Base-by-base conservation (phyloP, 257 asterid species). In the Solanum lignicaule region DNA sequence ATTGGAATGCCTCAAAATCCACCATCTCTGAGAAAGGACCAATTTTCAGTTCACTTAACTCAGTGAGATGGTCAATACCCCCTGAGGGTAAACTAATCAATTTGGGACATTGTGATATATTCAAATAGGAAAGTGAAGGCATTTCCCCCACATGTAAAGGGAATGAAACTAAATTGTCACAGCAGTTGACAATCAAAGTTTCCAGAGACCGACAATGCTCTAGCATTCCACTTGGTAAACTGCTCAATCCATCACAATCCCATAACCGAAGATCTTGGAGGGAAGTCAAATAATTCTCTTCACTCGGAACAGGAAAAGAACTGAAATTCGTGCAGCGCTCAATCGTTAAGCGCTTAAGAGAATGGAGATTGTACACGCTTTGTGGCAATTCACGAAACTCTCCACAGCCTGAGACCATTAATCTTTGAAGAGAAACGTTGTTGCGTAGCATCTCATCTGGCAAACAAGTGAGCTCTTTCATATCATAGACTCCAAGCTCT, bases 141-240 rank as follows among this genome's bases (percentile, higher is more conserved):
- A 52, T 52, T 33, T 33, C 52, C 25, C 25, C 9, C 9, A 82
- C 32, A 71, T 83, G 41, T 7, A 58, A 25, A 14, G 88, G 62
- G 11, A 39, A 83, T 3, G 86, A 46, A 14, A 39, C 29, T 16
- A 90, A 83, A 48, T 88, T 48, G 4, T 6, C 2, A 43, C 91
- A 89, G 0, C 0, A 0, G 1, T 0, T 0, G 3, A 87, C 81
- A 0, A 0, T 0, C 32, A 90, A 27, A 12, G 2, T 0, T 12
- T 32, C 27, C 1, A 88, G 86, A 78, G 83, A 76, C 20, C 48
- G 10, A 35, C 83, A 83, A 1, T 36, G 1, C 46, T 62, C 72
- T 5, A 89, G 25, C 89, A 88, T 41, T 85, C 85, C 86, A 60
- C 82, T 66, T 46, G 91, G 84, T 8, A 91, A 69, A 32, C 21